Percentiles rank a stretch among this genome's conserved stretches.
Conservation (phyloP, 352 stramenopile genomes). For the Salisapilia sapeloensis region DNA sequence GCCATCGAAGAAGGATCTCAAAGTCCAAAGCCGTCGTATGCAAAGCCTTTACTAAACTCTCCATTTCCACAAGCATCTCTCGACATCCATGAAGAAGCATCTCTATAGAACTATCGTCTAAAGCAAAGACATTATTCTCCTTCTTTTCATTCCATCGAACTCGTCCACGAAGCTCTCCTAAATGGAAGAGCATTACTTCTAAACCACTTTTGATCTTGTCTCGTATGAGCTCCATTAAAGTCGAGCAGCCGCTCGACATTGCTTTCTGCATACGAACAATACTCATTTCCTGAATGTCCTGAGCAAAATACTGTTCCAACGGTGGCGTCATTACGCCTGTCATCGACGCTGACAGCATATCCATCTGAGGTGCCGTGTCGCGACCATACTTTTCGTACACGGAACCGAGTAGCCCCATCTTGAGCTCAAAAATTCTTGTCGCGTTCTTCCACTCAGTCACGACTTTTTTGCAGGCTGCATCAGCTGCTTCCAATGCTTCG, state of each 20-base stretch:
- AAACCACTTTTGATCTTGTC: conserved; percentile 4
- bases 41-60: conserved; percentile 18
- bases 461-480: conserved; percentile 10
- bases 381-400: conserved; percentile 66
- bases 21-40: conserved; percentile 49
- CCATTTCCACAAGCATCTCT: conserved; percentile 20
- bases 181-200: conserved; percentile 4
- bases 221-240: conserved; percentile 3
- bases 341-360: conserved; percentile 49
- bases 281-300: conserved; percentile 66
- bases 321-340: conserved; percentile 41
- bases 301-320: conserved; percentile 59
- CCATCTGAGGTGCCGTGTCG: conserved; percentile 36
- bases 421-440: conserved; percentile 58
- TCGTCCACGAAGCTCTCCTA: conserved; percentile 12
- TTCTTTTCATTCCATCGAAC: conserved; percentile 18
- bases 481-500: conserved; percentile 12
- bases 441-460: conserved; percentile 46
- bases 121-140: conserved; percentile 17
- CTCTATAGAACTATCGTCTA: conserved; percentile 15
- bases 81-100: conserved; percentile 11
- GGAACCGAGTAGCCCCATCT: conserved; percentile 52
- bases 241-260: conserved; percentile 7
- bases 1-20: conserved; percentile 37
- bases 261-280: conserved; percentile 11